Evolutionary conservation across 768 basidiomycete species (phyloP), one percentile per base, ranked within the genome.

Genomic region (Termitomyces sp.): DNA sequence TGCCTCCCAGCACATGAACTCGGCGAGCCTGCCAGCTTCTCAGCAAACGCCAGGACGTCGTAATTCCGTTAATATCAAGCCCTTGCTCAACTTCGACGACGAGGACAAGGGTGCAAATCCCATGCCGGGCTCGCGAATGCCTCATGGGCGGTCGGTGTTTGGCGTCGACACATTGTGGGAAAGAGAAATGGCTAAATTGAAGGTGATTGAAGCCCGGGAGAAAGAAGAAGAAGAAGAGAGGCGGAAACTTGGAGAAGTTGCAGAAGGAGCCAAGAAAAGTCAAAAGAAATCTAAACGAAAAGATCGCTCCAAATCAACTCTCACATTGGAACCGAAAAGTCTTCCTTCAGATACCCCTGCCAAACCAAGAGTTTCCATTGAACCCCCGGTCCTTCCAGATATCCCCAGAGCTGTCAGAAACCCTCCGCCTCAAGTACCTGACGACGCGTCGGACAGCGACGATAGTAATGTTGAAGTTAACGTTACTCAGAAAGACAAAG

Each of bases 131-230:
- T 52, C 63, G 45, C 66, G 57, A 46, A 64, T 72, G 63, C 53
- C 76, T 0, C 76, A 72, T 39, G 80, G 79, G 36, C 82, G 80
- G 54, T 94, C 93, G n/a, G 91, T 95, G 10, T 97, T 96, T 63
- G 94, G 94, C 2, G 88, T 91, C 1, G 94, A 97, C 68, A 89
- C 88, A n/a, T 63, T 96, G 10, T 96, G 94, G 94, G 89, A 95
- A 64, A 79, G 83, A 38, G 94, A 97, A 69, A 80, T 94, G 76
- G 81, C 70, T 16, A 96, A 91, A 67, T 74, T 96, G 50, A 82
- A 82, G 58, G 77, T 84, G 56, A 89, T 94, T 0, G 87, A 96
- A 67, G 85, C 82, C 12, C 67, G 63, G 49, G 93, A 94, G 65
- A 78, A 73, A 52, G 66, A 63, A 11, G 85, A 83, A 53, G 79